A percentile compares a stretch with the other conserved stretches of the same genome.
phyloP scores from a whole-genome alignment of 2,329 filamentous ascomycete genomes.

The Aspergillus ochraceoroseus region DNA sequence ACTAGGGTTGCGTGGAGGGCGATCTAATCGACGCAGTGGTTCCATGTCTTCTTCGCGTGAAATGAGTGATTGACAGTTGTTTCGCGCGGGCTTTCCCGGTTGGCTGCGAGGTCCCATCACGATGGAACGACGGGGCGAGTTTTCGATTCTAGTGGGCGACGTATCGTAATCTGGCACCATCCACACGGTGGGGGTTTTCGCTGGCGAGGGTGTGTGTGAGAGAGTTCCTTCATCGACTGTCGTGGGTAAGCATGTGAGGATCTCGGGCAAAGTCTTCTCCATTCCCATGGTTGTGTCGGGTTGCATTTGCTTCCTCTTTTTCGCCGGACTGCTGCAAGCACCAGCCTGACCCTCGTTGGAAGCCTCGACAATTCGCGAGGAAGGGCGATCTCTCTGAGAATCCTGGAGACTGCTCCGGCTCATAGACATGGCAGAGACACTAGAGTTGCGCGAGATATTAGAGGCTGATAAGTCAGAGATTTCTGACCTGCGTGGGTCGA shows the following conservation, averaged over 20 bases:
- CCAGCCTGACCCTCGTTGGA: not conserved
- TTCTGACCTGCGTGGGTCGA: constrained; percentile 24
- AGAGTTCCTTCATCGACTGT: constrained; percentile 17
- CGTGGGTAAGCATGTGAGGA: constrained; percentile 26
- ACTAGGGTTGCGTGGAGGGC: constrained; percentile 12
- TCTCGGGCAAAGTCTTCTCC: constrained; percentile 23
- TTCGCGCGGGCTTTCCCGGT: constrained; percentile 22
- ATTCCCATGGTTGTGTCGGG: constrained; percentile 19
- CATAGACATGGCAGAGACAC: constrained; percentile 17
- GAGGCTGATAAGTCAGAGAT: constrained; percentile 20
- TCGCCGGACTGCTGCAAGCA: constrained; percentile 22
- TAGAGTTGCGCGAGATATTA: constrained; percentile 17
- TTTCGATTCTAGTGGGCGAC: constrained; percentile 26
- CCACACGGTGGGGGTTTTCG: constrained; percentile 28
- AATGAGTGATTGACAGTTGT: constrained; percentile 19
- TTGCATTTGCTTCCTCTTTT: constrained; percentile 24
- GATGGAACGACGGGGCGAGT: constrained; percentile 27
- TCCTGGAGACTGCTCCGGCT: constrained; percentile 17
- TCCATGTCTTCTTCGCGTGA: constrained; percentile 17
- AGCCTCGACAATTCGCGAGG: constrained; percentile 10
- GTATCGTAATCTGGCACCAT: constrained; percentile 19
- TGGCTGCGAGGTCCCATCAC: constrained; percentile 36
- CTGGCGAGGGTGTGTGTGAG: constrained; percentile 31
- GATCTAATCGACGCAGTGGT: constrained; percentile 9
- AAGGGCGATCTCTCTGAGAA: constrained; percentile 5